Conservation (phyloP, 192 early-diverging fungal genomes). For the Backusella tuberculispora region DNA sequence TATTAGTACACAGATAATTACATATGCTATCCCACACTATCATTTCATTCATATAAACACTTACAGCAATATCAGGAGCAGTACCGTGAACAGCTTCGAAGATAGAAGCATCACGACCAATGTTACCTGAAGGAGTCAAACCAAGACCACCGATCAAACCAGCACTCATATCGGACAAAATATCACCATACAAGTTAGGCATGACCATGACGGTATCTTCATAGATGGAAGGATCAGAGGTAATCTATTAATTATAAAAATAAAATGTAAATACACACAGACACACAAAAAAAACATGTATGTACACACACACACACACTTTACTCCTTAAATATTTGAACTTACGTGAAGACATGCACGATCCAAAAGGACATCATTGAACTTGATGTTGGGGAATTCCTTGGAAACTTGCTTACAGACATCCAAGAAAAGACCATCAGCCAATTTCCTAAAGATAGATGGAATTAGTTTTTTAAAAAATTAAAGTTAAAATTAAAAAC, state of each 20-base stretch:
- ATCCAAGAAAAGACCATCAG: conserved; percentile 97
- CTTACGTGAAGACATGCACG: conserved; percentile 80
- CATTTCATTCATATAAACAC: conserved; percentile 16
- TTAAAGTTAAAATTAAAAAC: not conserved
- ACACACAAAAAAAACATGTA: not conserved
- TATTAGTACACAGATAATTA: not conserved
- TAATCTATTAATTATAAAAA: conserved; percentile 63
- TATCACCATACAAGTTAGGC: conserved; percentile 99
- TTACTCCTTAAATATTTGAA: not conserved
- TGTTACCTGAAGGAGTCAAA: conserved; percentile 97
- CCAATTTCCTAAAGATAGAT: conserved; percentile 66
- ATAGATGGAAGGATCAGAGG: conserved; percentile 90
- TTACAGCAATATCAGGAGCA: conserved; percentile 96
- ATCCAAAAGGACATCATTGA: conserved; percentile 93
- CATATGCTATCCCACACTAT: not conserved
- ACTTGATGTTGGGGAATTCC: conserved; percentile 90
- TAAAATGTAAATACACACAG: not conserved
- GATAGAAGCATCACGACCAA: conserved; percentile 97
- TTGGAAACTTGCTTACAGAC: conserved; percentile 89
- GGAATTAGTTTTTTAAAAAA: not conserved
- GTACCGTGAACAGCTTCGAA: conserved; percentile 96
- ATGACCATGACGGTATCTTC: conserved; percentile 98
- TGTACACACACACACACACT: not conserved
- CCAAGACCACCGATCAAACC: conserved; percentile 98
- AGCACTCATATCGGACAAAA: conserved; percentile 96